These are phyloP conservation scores for Aristolochia fimbriata DNA, from an alignment of 164 flowering plant species.

Conservation along the genomic window DNA sequence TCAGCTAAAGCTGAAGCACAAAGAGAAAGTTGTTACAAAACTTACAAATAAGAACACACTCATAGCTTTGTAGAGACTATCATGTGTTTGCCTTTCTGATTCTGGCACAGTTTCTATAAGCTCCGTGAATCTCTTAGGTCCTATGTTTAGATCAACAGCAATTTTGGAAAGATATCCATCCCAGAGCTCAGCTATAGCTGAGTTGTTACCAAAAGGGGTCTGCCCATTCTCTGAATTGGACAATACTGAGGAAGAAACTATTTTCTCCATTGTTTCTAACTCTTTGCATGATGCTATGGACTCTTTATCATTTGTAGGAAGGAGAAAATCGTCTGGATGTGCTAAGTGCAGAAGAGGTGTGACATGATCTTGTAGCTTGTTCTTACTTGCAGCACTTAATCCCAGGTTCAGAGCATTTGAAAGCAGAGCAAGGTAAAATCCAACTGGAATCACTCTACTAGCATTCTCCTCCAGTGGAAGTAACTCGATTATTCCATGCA, in stretches of 20 bases:
- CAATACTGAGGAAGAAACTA: conserved; percentile 40
- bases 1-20: neutral
- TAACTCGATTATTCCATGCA: conserved; percentile 59
- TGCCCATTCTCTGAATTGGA: conserved; percentile 17
- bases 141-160: conserved; percentile 49
- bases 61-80: conserved; percentile 66
- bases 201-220: conserved; percentile 24
- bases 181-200: conserved; percentile 64
- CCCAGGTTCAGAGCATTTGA: conserved; percentile 44
- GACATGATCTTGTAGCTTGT: conserved; percentile 48
- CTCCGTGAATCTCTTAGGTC: conserved; percentile 42
- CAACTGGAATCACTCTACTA: conserved; percentile 56
- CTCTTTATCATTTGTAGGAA: conserved; percentile 32
- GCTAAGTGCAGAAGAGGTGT: conserved; percentile 53
- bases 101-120: conserved; percentile 60
- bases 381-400: conserved; percentile 22
- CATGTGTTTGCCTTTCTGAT: conserved; percentile 51
- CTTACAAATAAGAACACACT: conserved; percentile 34
- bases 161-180: conserved; percentile 51
- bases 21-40: neutral
- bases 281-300: conserved; percentile 39
- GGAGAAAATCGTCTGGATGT: conserved; percentile 56
- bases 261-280: conserved; percentile 51
- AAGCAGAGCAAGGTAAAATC: conserved; percentile 73
- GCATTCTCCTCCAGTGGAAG: conserved; percentile 45